These are phyloP conservation scores for Filosporella fistucella DNA, from an alignment of 495 filamentous ascomycete genomes.

Conservation along the genomic window DNA sequence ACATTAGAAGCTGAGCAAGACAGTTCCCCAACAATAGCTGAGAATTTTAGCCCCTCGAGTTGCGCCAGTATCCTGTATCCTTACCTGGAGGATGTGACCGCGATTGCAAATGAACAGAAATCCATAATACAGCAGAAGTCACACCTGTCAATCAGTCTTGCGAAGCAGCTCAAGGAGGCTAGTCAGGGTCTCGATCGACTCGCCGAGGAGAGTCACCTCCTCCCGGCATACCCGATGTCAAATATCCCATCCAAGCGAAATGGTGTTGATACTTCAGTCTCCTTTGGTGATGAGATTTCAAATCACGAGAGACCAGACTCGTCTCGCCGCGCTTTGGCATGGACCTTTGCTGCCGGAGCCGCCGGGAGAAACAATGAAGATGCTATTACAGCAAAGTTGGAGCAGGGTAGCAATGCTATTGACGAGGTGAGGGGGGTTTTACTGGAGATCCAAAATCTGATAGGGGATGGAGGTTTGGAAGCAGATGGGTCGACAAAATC, in stretches of 20 bases:
- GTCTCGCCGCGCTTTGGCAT: constrained; percentile 36
- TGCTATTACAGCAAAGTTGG: constrained; percentile 30
- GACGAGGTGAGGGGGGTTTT: constrained; percentile 8
- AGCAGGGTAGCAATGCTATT: constrained; percentile 13
- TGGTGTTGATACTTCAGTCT: not conserved
- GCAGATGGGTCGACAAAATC: not conserved
- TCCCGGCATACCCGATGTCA: constrained; percentile 50
- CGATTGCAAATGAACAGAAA: constrained; percentile 58
- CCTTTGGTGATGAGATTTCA: constrained; percentile 17
- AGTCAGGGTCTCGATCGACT: constrained; percentile 54
- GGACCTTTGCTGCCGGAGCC: constrained; percentile 47
- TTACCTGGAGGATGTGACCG: constrained; percentile 49
- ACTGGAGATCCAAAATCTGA: constrained; percentile 10
- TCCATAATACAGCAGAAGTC: constrained; percentile 59
- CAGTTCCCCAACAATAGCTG: not conserved
- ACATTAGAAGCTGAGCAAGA: not conserved
- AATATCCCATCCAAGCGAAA: not conserved
- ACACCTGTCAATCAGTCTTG: constrained; percentile 51
- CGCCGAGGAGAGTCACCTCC: constrained; percentile 64
- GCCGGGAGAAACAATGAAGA: constrained; percentile 26
- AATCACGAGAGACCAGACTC: constrained; percentile 28
- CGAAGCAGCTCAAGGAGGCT: constrained; percentile 55
- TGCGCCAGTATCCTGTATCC: constrained; percentile 26
- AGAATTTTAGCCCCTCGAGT: not conserved
- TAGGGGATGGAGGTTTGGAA: constrained; percentile 3